Conservation (phyloP, 306 rosid species). For the Castanea sativa region DNA sequence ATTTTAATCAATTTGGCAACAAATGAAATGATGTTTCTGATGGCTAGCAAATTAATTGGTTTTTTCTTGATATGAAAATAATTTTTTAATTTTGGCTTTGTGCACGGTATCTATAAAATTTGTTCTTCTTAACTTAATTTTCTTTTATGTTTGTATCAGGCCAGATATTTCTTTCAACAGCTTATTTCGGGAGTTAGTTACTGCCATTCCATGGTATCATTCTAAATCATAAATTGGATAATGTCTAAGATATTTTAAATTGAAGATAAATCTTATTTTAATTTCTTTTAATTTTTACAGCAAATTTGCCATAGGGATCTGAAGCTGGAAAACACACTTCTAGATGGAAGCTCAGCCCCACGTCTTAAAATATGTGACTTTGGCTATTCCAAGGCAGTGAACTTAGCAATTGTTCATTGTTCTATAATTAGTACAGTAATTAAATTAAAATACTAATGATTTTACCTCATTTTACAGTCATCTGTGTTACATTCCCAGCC, state of each 20-base stretch:
- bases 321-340: conserved; percentile 94
- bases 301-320: conserved; percentile 99
- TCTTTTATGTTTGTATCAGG: conserved; percentile 41
- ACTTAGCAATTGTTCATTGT: not conserved
- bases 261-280: conserved; percentile 7
- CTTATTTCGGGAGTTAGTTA: conserved; percentile 96
- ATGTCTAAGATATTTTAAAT: not conserved
- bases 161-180: conserved; percentile 87
- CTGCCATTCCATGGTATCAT: conserved; percentile 85
- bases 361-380: conserved; percentile 93
- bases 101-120: not conserved
- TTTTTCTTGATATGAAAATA: not conserved
- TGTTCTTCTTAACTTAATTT: not conserved
- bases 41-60: too few species aligned
- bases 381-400: conserved; percentile 88
- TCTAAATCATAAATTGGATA: not conserved
- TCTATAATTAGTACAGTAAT: not conserved
- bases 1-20: too few species aligned
- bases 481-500: conserved; percentile 97
- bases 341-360: conserved; percentile 93
- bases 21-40: too few species aligned
- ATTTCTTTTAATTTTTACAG: conserved; percentile 33
- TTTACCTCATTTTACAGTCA: conserved; percentile 51
- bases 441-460: not conserved
- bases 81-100: not conserved